Percentiles rank a stretch among this genome's conserved stretches.
Evolutionary conservation across 495 filamentous ascomycete species (phyloP).

Genomic region (Staphylotrichum tortipilum): DNA sequence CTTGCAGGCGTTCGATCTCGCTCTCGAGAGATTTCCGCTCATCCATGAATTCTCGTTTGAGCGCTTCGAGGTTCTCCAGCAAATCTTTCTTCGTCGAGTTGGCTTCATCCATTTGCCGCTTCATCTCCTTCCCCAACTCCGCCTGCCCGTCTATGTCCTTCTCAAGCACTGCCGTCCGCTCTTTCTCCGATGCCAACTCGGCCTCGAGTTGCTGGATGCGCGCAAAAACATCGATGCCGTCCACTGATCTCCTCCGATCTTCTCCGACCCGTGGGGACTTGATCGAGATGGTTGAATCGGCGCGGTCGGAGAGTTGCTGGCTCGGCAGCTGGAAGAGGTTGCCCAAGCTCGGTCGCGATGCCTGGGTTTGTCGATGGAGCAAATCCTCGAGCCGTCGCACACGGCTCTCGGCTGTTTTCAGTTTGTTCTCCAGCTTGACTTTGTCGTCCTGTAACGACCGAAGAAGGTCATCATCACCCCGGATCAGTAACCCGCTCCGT

Average conservation of each 20-base stretch:
- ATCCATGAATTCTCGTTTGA: slow-evolving; percentile 76
- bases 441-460: slow-evolving; percentile 68
- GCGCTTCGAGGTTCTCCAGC: slow-evolving; percentile 85
- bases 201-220: slow-evolving; percentile 73
- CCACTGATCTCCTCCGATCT: slow-evolving; percentile 30
- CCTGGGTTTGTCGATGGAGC: slow-evolving; percentile 74
- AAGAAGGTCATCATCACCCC: slow-evolving; percentile 71
- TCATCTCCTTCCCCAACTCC: slow-evolving; percentile 56
- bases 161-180: slow-evolving; percentile 44
- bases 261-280: slow-evolving; percentile 27
- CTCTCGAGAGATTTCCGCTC: slow-evolving; percentile 73
- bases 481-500: slow-evolving; percentile 68
- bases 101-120: slow-evolving; percentile 66
- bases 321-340: slow-evolving; percentile 50
- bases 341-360: slow-evolving; percentile 58
- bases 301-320: slow-evolving; percentile 30
- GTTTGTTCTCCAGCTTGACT: slow-evolving; percentile 63
- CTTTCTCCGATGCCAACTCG: slow-evolving; percentile 55
- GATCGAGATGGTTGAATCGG: slow-evolving; percentile 36
- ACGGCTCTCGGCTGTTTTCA: slow-evolving; percentile 83
- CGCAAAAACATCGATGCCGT: slow-evolving; percentile 30
- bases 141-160: slow-evolving; percentile 50
- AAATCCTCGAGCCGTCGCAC: slow-evolving; percentile 89
- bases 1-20: slow-evolving; percentile 65
- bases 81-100: slow-evolving; percentile 91